Evolutionary conservation across 768 basidiomycete genomes (phyloP), one percentile per base, ranked within the genome.

Genomic region (Coprinopsis sp.): DNA sequence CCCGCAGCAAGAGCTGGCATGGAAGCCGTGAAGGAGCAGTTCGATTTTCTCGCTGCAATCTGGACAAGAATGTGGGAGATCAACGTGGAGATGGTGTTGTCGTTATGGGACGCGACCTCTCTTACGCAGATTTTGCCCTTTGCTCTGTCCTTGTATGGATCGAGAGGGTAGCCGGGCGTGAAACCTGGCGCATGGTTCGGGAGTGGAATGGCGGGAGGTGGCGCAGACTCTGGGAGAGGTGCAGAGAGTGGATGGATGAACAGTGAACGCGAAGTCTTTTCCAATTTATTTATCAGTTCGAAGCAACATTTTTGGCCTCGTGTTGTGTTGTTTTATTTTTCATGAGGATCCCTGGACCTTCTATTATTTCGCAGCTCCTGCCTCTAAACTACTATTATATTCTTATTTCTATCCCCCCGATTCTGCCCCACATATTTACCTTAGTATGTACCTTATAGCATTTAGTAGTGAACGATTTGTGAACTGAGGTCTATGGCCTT

Each of bases 81-180:
- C 13, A 27, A 11, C 25, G 30, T 44, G 77, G 79, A 3, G 79
- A 84, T 51, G 81, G 81, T 2, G 65, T 77, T 8, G 81, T 86
- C 27, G 78, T 66, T 13, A 80, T 79, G 73, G 86, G 85, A 3
- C 66, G 71, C 28, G 79, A 84, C 16, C 70, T 87, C 40, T 78
- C 77, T 8, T 86, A 87, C 53, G 83, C 82, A 2, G 86, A 88
- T 54, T 87, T 88, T 57, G 79, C 82, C 4, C 63, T 89, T 18
- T 85, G 83, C 53, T 77, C 86, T 0, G 74, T 84, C 14, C 63
- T 88, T 33, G 74, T 87, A 37, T 89, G 84, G 84, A 81, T 87
- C 33, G 79, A 87, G 58, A 70, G 77, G 38, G 78, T 87, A 58
- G 77, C 83, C 3, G 74, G 82, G n/a, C 79, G 82, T 46, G 83